Percentiles rank a stretch among this genome's conserved stretches.
Evolutionary conservation across 2,329 filamentous ascomycete genomes (phyloP).

Genomic region (Phyllosticta citriasiana): DNA sequence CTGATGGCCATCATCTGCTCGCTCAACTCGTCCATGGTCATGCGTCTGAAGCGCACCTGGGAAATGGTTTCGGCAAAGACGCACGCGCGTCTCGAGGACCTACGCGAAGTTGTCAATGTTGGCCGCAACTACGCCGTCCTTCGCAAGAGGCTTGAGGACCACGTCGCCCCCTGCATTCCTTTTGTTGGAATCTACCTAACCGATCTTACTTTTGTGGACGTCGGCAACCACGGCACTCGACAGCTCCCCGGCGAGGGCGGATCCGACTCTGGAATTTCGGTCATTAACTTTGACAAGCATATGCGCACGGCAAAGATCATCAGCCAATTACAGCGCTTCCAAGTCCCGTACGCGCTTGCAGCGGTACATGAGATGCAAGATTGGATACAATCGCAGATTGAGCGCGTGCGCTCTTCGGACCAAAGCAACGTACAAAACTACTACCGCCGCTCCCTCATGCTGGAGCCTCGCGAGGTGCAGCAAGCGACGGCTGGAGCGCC

Average conservation of each 20-base stretch:
- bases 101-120: constrained; percentile 80
- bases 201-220: constrained; percentile 90
- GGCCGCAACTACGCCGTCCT: constrained; percentile 85
- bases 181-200: constrained; percentile 96
- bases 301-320: constrained; percentile 91
- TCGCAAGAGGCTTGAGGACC: constrained; percentile 70
- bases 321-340: constrained; percentile 88
- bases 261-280: constrained; percentile 57
- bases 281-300: constrained; percentile 98
- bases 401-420: constrained; percentile 58
- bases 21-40: constrained; percentile 83
- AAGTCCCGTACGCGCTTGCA: constrained; percentile 77
- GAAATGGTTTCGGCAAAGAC: constrained; percentile 77
- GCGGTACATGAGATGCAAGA: constrained; percentile 84
- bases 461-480: constrained; percentile 61
- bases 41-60: constrained; percentile 83
- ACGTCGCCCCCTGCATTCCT: constrained; percentile 83
- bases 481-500: constrained; percentile 11
- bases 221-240: constrained; percentile 80
- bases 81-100: constrained; percentile 64
- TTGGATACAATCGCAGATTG: constrained; percentile 78
- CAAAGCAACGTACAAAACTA: constrained; percentile 55
- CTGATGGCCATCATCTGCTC: constrained; percentile 96
- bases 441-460: constrained; percentile 73
- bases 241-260: constrained; percentile 52